Evolutionary conservation across 345 rosid genomes (phyloP), one percentile per base, ranked within the genome.

Genomic region (Eucalyptus tenuipes): DNA sequence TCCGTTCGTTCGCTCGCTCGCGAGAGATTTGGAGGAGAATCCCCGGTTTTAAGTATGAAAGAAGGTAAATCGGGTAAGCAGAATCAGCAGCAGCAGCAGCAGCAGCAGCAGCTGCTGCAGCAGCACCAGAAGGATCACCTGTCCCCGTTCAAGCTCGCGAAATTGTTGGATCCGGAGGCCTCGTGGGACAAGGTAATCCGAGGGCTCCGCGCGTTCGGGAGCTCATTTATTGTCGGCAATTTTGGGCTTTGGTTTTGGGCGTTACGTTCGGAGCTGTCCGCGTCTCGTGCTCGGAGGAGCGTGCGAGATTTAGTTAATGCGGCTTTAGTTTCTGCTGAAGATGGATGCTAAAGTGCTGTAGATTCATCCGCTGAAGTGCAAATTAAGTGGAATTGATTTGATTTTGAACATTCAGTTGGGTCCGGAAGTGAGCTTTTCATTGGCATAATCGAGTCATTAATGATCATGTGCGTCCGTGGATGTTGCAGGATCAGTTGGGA

Each of bases 401-500:
- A 40, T 75, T 75, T 75, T 75, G 84, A 75, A 40, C 47, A 40
- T 75, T 75, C 13, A 47, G 2, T 75, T 71, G 84, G 0, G 27
- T 20, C 84, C 47, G 5, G 84, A 75, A 75, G 84, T 6, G 3
- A 42, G 45, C n/a, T 68, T 71, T 50, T 55, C 53, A 71, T 33
- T 59, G 49, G 48, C 10, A 47, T 44, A 29, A 22, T 82, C 50
- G 87, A 87, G 79, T 33, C 37, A 71, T 88, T 85, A 59, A 25
- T 44, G 57, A 17, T 44, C 31, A 87, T 55, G 10, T 42, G 87
- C 48, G 66, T 91, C 50, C 80, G 20, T n/a, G 47, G 15, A 22
- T 92, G 89, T 87, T 42, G 50, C 93, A 98, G 99, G 99, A 98
- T 93, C 99, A 97, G 93, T 91, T 98, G 89, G 99, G 99, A 92